phyloP scores from a whole-genome alignment of 2,329 filamentous ascomycete species.

The Sarocladium brachiariae region DNA sequence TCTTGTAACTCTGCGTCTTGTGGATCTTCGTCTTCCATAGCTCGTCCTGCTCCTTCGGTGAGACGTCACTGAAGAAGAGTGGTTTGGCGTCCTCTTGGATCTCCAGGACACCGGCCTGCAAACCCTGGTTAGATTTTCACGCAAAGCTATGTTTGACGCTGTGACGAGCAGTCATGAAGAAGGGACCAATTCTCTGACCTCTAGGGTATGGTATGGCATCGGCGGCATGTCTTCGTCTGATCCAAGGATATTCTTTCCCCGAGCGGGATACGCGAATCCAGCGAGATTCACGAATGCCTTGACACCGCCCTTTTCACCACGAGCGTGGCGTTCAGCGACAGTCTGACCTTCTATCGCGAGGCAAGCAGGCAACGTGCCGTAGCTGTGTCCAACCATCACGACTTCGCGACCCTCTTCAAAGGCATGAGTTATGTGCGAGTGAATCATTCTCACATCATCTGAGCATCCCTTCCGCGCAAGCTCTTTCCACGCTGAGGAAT shows the following conservation, averaged over 20 bases:
- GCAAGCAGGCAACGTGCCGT: background rate
- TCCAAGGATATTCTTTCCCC: conserved; percentile 2
- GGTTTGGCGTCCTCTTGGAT: background rate
- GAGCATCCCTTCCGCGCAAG: background rate
- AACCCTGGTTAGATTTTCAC: background rate
- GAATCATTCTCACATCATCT: conserved; percentile 1
- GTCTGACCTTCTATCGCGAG: background rate
- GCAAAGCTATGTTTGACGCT: too few species aligned
- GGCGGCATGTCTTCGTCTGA: conserved; percentile 2
- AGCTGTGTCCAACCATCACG: conserved; percentile 1
- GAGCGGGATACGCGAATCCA: conserved; percentile 2
- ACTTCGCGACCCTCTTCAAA: background rate
- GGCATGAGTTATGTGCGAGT: background rate
- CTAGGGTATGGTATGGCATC: background rate
- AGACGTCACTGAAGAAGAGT: background rate
- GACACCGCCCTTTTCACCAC: conserved; percentile 6
- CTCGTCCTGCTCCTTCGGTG: conserved; percentile 1
- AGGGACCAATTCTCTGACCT: background rate
- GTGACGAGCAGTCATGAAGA: too few species aligned
- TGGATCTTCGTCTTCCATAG: background rate
- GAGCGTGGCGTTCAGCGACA: conserved; percentile 2
- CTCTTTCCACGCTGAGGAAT: background rate
- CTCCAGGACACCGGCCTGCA: background rate
- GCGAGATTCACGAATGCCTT: conserved; percentile 4
- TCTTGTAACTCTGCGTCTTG: conserved; percentile 2